Base-by-base conservation (phyloP, 2,329 filamentous ascomycete genomes). In the Verticillium isaacii region DNA sequence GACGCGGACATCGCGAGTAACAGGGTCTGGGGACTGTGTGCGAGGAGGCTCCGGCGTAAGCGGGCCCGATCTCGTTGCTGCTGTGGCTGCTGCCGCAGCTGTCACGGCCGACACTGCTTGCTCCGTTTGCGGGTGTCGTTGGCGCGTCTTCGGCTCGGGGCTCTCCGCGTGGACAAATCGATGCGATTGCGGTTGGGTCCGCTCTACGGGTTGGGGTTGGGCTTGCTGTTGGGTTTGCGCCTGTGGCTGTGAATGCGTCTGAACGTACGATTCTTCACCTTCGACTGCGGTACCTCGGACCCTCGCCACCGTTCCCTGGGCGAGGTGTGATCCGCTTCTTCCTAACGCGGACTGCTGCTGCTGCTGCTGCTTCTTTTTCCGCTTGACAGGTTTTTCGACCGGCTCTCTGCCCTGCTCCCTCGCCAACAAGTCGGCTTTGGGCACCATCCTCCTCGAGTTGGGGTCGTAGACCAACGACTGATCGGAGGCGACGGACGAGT, bases 371-470 rank as follows among this genome's bases (percentile, higher is more conserved):
- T 19, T 79, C 66, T 77, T 82, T 63, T 76, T 80, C 65, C 72
- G 81, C 58, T 69, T 74, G 17, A 65, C 62, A 1, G 75, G 74
- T 57, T 74, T 77, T 37, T 80, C 77, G 0, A 76, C 23, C 19
- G 45, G 45, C 45, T 50, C 45, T 12, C 25, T 41, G 36, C 69
- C 73, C 60, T 80, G 76, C 58, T 83, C 79, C 55, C 74, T 74
- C 58, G 72, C 79, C 65, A 77, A 56, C 19, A 83, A 65, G 32
- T 82, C 75, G 6, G 70, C 71, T 59, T 74, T 80, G 3, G 82
- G 79, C 3, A 89, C 78, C 79, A 88, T 86, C 63, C 86, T 82
- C 66, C 86, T 80, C 17, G 87, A 87, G 66, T 89, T 88, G n/a
- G 85, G 79, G 65, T 89, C 86, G 67, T 87, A 87, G 56, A 89